Evolutionary conservation across 2,329 filamentous ascomycete genomes (phyloP).

Genomic region (Monosporascus cannonballus): DNA sequence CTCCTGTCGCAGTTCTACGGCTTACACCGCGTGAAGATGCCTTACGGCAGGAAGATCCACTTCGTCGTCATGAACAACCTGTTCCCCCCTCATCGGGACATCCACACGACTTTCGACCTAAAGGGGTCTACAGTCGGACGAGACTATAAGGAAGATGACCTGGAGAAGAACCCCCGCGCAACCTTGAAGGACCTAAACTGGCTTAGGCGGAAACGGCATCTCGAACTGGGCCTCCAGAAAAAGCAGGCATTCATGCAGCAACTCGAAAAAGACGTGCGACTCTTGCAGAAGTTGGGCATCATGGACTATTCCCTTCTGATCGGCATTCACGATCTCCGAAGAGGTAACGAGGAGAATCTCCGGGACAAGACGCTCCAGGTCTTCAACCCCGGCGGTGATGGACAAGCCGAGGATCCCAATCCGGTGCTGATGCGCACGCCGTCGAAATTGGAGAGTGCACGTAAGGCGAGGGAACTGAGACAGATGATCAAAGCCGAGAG

Average conservation of each 20-base stretch:
- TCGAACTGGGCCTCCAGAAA: constrained; percentile 86
- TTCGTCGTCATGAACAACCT: constrained; percentile 99
- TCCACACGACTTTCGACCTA: constrained; percentile 93
- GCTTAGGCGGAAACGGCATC: constrained; percentile 75
- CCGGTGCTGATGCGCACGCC: constrained; percentile 77
- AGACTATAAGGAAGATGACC: constrained; percentile 81
- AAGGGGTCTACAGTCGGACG: constrained; percentile 94
- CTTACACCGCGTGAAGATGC: constrained; percentile 94
- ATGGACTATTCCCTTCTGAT: constrained; percentile 98
- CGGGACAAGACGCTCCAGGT: constrained; percentile 85
- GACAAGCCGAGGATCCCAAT: constrained; percentile 46
- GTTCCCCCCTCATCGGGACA: constrained; percentile 94
- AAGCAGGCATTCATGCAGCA: constrained; percentile 85
- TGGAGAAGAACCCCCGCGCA: constrained; percentile 83
- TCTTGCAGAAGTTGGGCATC: constrained; percentile 84
- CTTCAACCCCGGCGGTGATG: constrained; percentile 81
- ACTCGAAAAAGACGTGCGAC: constrained; percentile 76
- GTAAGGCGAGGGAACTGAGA: constrained; percentile 84
- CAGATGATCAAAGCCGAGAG: constrained; percentile 91
- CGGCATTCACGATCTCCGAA: constrained; percentile 83
- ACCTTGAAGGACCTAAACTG: constrained; percentile 97
- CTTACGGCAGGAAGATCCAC: constrained; percentile 96
- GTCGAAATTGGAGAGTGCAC: constrained; percentile 84
- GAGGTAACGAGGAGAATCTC: constrained; percentile 92
- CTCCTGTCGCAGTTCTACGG: constrained; percentile 97